Evolutionary conservation across 1,139 yeast genomes (phyloP).

Genomic region (Blastobotrys arbuscula): DNA sequence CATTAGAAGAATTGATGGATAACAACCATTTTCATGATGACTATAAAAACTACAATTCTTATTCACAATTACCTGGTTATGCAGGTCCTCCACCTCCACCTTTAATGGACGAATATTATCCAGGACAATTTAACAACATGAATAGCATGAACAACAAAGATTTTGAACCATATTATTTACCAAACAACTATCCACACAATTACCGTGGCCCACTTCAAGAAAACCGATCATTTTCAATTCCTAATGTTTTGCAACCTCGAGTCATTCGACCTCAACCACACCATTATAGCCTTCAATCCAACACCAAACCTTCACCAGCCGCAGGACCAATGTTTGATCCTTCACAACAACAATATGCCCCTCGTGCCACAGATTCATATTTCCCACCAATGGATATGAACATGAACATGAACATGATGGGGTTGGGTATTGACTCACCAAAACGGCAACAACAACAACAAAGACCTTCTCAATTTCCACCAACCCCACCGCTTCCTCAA

Average conservation of each 20-base stretch:
- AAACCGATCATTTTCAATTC: slow-evolving; percentile 14
- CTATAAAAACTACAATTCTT: not conserved
- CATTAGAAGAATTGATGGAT: slow-evolving; percentile 11
- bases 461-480: not conserved
- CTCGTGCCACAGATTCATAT: slow-evolving; percentile 2
- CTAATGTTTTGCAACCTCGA: slow-evolving; percentile 12
- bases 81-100: slow-evolving; percentile 5
- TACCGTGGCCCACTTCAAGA: not conserved
- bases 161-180: not conserved
- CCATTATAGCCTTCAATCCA: not conserved
- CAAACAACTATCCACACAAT: not conserved
- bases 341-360: not conserved
- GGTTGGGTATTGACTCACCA: slow-evolving; percentile 4
- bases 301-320: not conserved
- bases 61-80: not conserved
- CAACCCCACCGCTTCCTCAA: not conserved
- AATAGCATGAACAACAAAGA: not conserved
- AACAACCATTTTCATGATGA: slow-evolving; percentile 7
- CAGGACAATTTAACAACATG: not conserved
- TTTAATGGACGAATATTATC: slow-evolving; percentile 4
- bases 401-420: not conserved
- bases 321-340: slow-evolving; percentile 10
- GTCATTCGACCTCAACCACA: slow-evolving; percentile 7
- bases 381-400: slow-evolving; percentile 5
- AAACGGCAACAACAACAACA: not conserved